Evolutionary conservation across 257 asterid genomes (phyloP), one percentile per base, ranked within the genome.

Genomic region (Capsicum pubescens): DNA sequence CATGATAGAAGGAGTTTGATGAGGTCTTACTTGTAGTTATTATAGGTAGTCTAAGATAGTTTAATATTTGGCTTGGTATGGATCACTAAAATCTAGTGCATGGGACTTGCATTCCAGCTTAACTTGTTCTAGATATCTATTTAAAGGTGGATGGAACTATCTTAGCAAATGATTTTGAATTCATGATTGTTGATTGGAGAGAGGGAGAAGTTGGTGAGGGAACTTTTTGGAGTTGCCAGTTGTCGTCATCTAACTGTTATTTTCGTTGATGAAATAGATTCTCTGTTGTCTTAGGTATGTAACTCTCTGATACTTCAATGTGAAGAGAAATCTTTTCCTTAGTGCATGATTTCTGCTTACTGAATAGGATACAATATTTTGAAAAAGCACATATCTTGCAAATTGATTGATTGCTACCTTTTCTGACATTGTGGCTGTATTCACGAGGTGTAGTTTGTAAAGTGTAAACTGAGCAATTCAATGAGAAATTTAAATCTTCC

Each of bases 181-280:
- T 80, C 83, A 84, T 86, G 76, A 21, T 82, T 92, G 90, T 90
- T 95, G 99, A 95, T 97, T 83, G 99, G 98, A 9, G 99, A 95
- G 92, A 98, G 99, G 42, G 98, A 97, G 84, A 97, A 97, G 94
- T 94, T 97, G 86, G 99, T 97, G 84, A 92, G 99, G 89, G 98
- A 98, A 42, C 97, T 97, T 87, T 97, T 97, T 92, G 99, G 97
- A 52, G 99, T 97, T 86, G 99, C 99, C 63, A 88, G 98, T 90
- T 93, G 98, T 78, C 99, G 98, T 82, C 98, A 97, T 87, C 98
- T 98, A 69, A 98, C 99, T 61, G 99, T 95, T 74, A 95, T 97
- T 86, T 97, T 97, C 68, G 99, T 97, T 36, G 99, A 97, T 86
- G 99, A 95, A 90, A 95, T 97, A 58, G 99, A 97, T 88, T 95